Evolutionary conservation across 1,139 yeast species (phyloP).

Genomic region (Taphrina pruni): DNA sequence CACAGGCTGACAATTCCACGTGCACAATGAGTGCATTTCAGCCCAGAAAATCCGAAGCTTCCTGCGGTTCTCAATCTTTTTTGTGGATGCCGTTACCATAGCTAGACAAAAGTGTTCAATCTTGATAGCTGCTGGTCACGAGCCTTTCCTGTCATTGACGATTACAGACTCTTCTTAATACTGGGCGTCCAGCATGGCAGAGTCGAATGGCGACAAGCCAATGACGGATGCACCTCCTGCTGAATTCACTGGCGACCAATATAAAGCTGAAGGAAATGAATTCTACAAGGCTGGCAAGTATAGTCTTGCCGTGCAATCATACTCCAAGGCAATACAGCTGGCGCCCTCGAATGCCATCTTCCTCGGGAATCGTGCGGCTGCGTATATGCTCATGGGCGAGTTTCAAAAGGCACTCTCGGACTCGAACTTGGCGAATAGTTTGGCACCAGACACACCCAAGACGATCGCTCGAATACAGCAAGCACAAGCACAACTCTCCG

Average conservation of each 20-base stretch:
- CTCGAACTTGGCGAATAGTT: conserved; percentile 50
- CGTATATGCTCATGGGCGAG: conserved; percentile 66
- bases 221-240: conserved; percentile 25
- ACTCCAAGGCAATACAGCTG: conserved; percentile 53
- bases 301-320: conserved; percentile 51
- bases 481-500: conserved; percentile 50
- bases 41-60: background rate
- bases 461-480: conserved; percentile 53
- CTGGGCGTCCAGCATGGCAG: conserved; percentile 1
- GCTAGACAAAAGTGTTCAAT: no score
- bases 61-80: background rate
- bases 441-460: conserved; percentile 52
- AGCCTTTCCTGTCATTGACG: no score
- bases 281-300: conserved; percentile 53
- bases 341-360: conserved; percentile 56
- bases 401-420: conserved; percentile 67
- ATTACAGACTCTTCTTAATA: no score
- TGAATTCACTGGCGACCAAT: conserved; percentile 48
- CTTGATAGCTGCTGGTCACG: no score
- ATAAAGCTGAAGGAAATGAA: conserved; percentile 53
- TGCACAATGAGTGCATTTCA: background rate
- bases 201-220: conserved; percentile 17
- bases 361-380: conserved; percentile 81
- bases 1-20: background rate
- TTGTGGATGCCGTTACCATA: background rate